phyloP scores from a whole-genome alignment of 2,329 filamentous ascomycete genomes.

The Fusarium gaditjirri region DNA sequence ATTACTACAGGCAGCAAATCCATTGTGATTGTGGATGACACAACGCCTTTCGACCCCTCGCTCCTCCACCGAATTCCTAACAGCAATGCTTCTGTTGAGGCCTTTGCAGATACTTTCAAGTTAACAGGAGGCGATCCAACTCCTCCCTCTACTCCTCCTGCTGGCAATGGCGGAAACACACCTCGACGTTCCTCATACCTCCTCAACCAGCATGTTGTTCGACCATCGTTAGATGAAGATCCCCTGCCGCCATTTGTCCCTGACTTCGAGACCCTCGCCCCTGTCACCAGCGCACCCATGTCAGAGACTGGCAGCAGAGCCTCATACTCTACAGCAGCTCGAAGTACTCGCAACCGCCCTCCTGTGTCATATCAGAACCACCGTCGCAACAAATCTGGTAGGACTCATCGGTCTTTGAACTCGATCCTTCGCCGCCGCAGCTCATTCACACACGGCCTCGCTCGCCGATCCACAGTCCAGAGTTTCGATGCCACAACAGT shows the following conservation, averaged over 20 bases:
- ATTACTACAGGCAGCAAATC: constrained; percentile 88
- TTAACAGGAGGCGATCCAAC: constrained; percentile 64
- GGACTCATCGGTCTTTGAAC: constrained; percentile 60
- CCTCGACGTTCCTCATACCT: constrained; percentile 67
- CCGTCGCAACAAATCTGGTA: constrained; percentile 58
- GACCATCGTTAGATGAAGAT: constrained; percentile 51
- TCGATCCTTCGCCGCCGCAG: constrained; percentile 66
- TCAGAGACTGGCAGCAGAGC: constrained; percentile 50
- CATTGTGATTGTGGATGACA: constrained; percentile 86
- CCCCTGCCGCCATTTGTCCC: constrained; percentile 61
- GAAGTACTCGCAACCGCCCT: constrained; percentile 42
- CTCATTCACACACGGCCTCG: constrained; percentile 69
- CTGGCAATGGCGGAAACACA: constrained; percentile 51
- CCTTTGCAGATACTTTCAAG: constrained; percentile 64
- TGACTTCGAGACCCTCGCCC: constrained; percentile 55
- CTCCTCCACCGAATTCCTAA: constrained; percentile 61
- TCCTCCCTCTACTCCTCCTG: constrained; percentile 70
- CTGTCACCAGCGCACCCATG: constrained; percentile 38
- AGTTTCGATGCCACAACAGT: constrained; percentile 69
- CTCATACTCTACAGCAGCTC: constrained; percentile 45
- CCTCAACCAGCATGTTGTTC: constrained; percentile 59
- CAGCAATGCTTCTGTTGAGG: constrained; percentile 60
- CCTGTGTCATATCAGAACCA: constrained; percentile 52
- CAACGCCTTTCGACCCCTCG: constrained; percentile 60
- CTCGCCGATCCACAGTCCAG: constrained; percentile 60